phyloP scores from a whole-genome alignment of 2,329 filamentous ascomycete species.

The Pseudogymnoascus sp. region DNA sequence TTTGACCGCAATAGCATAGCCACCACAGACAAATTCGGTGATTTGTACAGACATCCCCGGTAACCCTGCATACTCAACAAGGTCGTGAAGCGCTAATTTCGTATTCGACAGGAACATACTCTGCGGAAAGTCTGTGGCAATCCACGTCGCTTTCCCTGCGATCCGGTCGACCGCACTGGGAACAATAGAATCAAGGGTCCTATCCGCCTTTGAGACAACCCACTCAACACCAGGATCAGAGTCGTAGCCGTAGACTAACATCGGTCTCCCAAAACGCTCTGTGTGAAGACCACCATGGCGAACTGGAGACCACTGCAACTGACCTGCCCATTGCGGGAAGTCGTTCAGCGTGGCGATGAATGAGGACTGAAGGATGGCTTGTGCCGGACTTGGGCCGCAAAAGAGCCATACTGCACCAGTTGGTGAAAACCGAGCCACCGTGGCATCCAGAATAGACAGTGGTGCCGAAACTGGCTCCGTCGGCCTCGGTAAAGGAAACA shows the following conservation, averaged over 20 bases:
- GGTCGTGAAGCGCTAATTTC: constrained; percentile 28
- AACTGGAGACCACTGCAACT: constrained; percentile 24
- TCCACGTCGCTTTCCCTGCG: constrained; percentile 26
- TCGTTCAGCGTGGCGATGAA: constrained; percentile 30
- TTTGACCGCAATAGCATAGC: constrained; percentile 34
- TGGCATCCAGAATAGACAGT: constrained; percentile 37
- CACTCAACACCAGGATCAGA: constrained; percentile 37
- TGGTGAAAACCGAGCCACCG: constrained; percentile 33
- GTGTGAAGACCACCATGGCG: constrained; percentile 33
- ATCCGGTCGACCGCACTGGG: constrained; percentile 21
- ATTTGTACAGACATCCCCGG: constrained; percentile 33
- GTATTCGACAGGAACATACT: constrained; percentile 29
- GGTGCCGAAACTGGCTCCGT: constrained; percentile 14
- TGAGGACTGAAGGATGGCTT: constrained; percentile 19
- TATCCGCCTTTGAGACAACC: constrained; percentile 26
- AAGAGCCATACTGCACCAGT: constrained; percentile 39
- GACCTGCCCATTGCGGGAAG: constrained; percentile 8
- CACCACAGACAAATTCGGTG: constrained; percentile 34
- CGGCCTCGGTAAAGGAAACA: not conserved
- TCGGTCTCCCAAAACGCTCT: constrained; percentile 30
- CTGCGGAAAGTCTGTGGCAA: constrained; percentile 30
- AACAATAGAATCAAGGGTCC: constrained; percentile 26
- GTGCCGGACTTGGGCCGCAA: constrained; percentile 9
- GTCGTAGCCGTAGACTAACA: constrained; percentile 30
- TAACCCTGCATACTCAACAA: constrained; percentile 24